A percentile compares a stretch with the other conserved stretches of the same genome.
Evolutionary conservation across 352 stramenopile genomes (phyloP).

Genomic region (Phytopythium boreale): DNA sequence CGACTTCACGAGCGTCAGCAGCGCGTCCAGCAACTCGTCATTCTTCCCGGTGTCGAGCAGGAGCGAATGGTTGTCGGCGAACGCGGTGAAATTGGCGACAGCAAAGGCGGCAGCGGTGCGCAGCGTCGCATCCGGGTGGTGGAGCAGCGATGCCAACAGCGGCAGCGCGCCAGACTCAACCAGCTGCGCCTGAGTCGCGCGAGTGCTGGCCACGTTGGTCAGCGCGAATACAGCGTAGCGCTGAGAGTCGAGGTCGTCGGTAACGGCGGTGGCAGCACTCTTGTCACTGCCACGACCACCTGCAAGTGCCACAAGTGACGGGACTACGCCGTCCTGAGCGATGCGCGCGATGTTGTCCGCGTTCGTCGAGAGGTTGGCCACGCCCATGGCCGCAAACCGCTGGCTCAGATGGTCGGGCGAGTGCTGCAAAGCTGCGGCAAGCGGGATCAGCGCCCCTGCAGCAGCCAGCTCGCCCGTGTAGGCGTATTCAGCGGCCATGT

Average conservation of each 20-base stretch:
- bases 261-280: constrained; percentile 10
- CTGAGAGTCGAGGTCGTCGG: constrained; percentile 91
- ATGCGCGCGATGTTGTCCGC: constrained; percentile 89
- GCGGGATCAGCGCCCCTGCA: constrained; percentile 83
- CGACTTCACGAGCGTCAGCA: constrained; percentile 54
- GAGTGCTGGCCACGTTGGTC: constrained; percentile 90
- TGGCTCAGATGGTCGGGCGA: constrained; percentile 92
- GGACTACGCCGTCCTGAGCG: constrained; percentile 87
- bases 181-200: constrained; percentile 81
- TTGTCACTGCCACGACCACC: constrained; percentile 26
- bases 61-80: constrained; percentile 87
- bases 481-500: constrained; percentile 94
- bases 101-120: constrained; percentile 90
- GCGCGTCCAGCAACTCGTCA: constrained; percentile 38
- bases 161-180: constrained; percentile 71
- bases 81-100: constrained; percentile 93
- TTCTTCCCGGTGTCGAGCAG: constrained; percentile 52
- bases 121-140: constrained; percentile 79
- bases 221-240: constrained; percentile 92
- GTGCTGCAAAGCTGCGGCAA: constrained; percentile 83
- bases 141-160: constrained; percentile 68
- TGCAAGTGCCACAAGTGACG: constrained; percentile 84
- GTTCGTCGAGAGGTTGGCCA: constrained; percentile 95
- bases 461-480: constrained; percentile 92
- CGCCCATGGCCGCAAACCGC: constrained; percentile 93